Conservation (phyloP, 2,329 filamentous ascomycete species). For the Fusarium buharicum region DNA sequence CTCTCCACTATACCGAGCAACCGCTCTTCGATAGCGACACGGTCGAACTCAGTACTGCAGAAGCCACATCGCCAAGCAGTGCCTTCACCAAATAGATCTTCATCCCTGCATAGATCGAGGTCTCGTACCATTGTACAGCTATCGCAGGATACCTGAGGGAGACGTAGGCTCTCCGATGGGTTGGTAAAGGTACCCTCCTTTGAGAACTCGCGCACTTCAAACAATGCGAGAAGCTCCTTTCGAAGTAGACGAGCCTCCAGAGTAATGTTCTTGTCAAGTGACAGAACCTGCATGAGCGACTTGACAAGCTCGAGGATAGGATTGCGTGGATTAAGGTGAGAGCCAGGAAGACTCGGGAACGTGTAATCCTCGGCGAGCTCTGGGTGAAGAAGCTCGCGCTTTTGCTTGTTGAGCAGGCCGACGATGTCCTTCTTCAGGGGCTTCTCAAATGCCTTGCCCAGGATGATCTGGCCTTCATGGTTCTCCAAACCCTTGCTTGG, state of each 20-base stretch:
- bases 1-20: constrained; percentile 81
- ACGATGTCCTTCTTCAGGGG: constrained; percentile 90
- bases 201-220: constrained; percentile 95
- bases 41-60: constrained; percentile 80
- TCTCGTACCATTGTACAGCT: constrained; percentile 91
- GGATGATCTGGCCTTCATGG: constrained; percentile 70
- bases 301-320: constrained; percentile 93
- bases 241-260: constrained; percentile 88
- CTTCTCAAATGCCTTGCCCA: constrained; percentile 86
- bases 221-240: constrained; percentile 87
- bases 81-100: constrained; percentile 70
- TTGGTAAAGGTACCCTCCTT: constrained; percentile 88
- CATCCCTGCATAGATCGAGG: constrained; percentile 91
- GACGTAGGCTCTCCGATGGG: constrained; percentile 77
- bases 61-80: constrained; percentile 79
- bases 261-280: constrained; percentile 88
- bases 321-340: constrained; percentile 66
- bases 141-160: constrained; percentile 84
- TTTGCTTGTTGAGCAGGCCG: constrained; percentile 83
- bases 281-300: constrained; percentile 89
- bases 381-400: constrained; percentile 87
- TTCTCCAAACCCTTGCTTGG: constrained; percentile 68
- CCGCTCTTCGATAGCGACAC: constrained; percentile 84
- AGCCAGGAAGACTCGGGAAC: constrained; percentile 83
- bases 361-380: constrained; percentile 87